Conservation (phyloP, 2,329 filamentous ascomycete species). For the Fusarium pseudoanthophilum region DNA sequence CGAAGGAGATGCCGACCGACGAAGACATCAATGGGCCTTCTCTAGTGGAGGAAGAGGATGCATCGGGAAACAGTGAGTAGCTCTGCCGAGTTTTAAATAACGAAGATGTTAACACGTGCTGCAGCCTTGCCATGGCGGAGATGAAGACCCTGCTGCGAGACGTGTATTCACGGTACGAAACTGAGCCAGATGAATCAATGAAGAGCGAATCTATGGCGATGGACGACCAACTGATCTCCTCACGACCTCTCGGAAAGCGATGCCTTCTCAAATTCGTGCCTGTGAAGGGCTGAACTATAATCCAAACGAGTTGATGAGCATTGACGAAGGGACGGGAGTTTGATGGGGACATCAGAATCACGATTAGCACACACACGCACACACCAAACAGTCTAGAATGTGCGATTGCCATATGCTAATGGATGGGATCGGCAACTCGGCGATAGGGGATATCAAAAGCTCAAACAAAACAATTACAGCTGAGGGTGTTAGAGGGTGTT, state of each 20-base stretch:
- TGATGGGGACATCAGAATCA: background rate
- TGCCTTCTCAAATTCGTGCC: constrained; percentile 66
- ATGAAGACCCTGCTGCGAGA: constrained; percentile 74
- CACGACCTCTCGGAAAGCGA: constrained; percentile 67
- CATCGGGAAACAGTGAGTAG: constrained; percentile 72
- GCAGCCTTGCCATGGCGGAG: constrained; percentile 68
- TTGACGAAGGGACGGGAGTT: background rate
- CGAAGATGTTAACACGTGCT: background rate
- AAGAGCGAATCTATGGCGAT: constrained; percentile 69
- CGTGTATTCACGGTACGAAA: constrained; percentile 69
- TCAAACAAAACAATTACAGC: background rate
- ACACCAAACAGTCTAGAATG: background rate
- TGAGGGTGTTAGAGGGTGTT: background rate
- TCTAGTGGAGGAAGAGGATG: constrained; percentile 73
- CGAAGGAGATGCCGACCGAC: constrained; percentile 77
- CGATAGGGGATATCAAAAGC: background rate
- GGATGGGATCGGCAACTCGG: background rate
- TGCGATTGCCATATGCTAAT: background rate
- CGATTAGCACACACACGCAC: background rate
- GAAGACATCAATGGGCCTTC: constrained; percentile 72
- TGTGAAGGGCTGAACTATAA: constrained; percentile 22
- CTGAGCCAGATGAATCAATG: constrained; percentile 64
- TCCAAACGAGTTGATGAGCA: background rate
- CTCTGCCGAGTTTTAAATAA: background rate
- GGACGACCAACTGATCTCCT: constrained; percentile 75